Base-by-base conservation (phyloP, 768 basidiomycete genomes). In the Trametes gibbosa region DNA sequence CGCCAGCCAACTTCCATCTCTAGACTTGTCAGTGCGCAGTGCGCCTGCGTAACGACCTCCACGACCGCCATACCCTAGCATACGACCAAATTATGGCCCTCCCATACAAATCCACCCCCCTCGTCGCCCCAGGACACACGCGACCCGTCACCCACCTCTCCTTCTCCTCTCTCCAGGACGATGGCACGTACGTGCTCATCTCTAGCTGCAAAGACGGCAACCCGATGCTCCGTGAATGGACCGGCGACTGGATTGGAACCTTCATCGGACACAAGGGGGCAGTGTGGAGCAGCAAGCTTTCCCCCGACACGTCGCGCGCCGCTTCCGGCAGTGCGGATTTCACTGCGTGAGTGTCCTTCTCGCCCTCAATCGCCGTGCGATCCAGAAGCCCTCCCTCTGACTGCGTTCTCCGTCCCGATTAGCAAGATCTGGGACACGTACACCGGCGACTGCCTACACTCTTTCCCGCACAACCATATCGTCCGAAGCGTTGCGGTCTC, bases 191-290 rank as follows among this genome's bases (percentile, higher is more conserved):
- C 74, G 78, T 98, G 63, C 82, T 99, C 63, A 89, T 98, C 69
- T 98, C 95, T 57, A 90, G 91, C 67, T 98, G 97, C 80, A 99
- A 98, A 76, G 97, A 98, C 80, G 97, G 97, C 34, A 98, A 94
- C 68, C 95, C 94, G 45, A 95, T 96, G 92, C 77, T 97, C 65
- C 85, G 94, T 69, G 90, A 94, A 69, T 96, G 95, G 95, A 91
- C 92, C 55, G 96, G 96, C 34, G 97, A 99, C 74, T 99, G 97
- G 97, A 91, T 97, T 70, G 97, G 97, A 37, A 92, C 90, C 17
- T 92, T 91, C 72, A 79, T 92, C 41, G 89, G 90, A 23, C 89
- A 91, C 76, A 91, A 92, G 72, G 97, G 96, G 66, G 96, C 96
- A 8, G 96, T 99, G 3, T 99, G 96, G 96, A 87, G 90, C 64